Conservation (phyloP, 495 filamentous ascomycete species). For the Tuber indicum region DNA sequence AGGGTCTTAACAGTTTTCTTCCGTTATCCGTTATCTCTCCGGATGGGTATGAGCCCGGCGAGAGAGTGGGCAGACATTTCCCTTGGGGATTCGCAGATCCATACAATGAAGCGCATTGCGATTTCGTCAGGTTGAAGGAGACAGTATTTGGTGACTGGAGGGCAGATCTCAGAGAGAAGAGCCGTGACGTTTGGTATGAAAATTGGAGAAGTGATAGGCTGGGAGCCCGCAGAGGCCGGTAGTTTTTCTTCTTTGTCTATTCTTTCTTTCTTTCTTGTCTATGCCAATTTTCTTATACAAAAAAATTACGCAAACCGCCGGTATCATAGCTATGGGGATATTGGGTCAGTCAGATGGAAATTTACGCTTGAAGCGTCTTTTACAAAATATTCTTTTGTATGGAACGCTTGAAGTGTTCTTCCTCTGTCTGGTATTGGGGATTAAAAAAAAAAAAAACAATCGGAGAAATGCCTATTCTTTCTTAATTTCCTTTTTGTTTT, state of each 20-base stretch:
- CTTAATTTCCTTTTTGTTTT: not conserved
- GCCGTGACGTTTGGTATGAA: slow-evolving; percentile 91
- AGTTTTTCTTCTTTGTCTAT: slow-evolving; percentile 10
- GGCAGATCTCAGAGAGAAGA: slow-evolving; percentile 81
- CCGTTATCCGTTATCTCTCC: slow-evolving; percentile 92
- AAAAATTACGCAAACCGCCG: not conserved
- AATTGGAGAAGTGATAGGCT: slow-evolving; percentile 79
- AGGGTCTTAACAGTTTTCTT: slow-evolving; percentile 50
- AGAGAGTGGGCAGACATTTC: slow-evolving; percentile 71
- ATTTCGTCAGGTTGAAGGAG: slow-evolving; percentile 86
- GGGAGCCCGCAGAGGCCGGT: slow-evolving; percentile 28
- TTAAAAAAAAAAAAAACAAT: not conserved
- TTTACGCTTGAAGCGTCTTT: slow-evolving; percentile 3
- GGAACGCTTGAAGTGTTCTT: not conserved
- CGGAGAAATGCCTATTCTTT: not conserved
- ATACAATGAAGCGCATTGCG: slow-evolving; percentile 82
- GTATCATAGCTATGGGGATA: not conserved
- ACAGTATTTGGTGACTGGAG: slow-evolving; percentile 91
- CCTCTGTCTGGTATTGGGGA: slow-evolving; percentile 3
- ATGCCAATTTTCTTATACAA: not conserved
- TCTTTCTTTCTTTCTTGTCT: slow-evolving; percentile 21
- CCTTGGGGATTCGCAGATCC: slow-evolving; percentile 97
- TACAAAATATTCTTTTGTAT: slow-evolving; percentile 4
- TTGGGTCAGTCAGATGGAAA: not conserved
- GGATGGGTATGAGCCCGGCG: slow-evolving; percentile 73